Percentiles rank a stretch among this genome's conserved stretches.
phyloP scores from a whole-genome alignment of 2,329 filamentous ascomycete species.

The Pseudogymnoascus sp. region DNA sequence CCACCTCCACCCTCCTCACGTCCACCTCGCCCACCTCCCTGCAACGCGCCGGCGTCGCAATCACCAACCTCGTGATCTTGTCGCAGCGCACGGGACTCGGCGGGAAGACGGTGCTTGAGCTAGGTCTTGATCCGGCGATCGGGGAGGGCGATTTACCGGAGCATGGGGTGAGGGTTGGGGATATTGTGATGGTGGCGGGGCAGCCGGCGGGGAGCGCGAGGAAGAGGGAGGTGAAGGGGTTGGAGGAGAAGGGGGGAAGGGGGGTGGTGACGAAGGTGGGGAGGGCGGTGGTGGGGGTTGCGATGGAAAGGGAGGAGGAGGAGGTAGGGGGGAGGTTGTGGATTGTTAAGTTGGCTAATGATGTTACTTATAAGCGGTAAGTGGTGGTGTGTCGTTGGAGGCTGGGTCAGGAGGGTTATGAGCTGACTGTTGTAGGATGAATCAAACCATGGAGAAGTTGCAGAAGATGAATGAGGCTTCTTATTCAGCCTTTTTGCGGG shows the following conservation, averaged over 20 bases:
- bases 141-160: conserved; percentile 52
- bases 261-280: conserved; percentile 63
- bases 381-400: conserved; percentile 11
- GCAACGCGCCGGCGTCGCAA: conserved; percentile 67
- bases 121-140: conserved; percentile 62
- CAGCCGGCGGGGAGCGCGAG: conserved; percentile 56
- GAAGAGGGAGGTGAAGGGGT: conserved; percentile 62
- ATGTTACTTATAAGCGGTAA: conserved; percentile 55
- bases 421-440: conserved; percentile 42
- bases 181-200: conserved; percentile 69
- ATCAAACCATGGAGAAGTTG: conserved; percentile 50
- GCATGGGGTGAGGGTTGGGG: conserved; percentile 67
- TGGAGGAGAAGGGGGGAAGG: conserved; percentile 58
- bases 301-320: conserved; percentile 57
- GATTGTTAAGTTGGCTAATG: conserved; percentile 59
- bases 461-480: conserved; percentile 48
- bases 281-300: conserved; percentile 52
- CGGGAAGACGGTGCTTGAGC: conserved; percentile 81
- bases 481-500: conserved; percentile 51
- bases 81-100: conserved; percentile 82
- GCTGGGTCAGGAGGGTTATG: conserved; percentile 10
- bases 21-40: conserved; percentile 60
- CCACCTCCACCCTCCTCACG: conserved; percentile 59
- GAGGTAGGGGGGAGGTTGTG: conserved; percentile 43
- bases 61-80: conserved; percentile 64